These are phyloP conservation scores for Allodekkera sacchari DNA, from an alignment of 805 yeast species.

Conservation along the genomic window DNA sequence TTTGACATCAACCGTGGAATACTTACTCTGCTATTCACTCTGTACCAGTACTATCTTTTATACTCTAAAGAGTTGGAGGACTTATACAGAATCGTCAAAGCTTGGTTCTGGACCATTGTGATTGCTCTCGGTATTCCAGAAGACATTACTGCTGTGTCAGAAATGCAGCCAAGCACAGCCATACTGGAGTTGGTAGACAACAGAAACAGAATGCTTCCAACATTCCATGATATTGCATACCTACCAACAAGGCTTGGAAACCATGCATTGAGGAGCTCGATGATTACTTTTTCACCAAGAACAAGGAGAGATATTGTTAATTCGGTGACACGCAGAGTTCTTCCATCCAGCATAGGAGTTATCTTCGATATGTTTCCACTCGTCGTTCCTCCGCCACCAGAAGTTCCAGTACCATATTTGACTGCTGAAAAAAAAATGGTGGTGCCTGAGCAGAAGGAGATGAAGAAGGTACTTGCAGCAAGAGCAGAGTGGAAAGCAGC, in stretches of 20 bases:
- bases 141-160: slow-evolving; percentile 1
- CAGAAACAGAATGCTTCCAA: background rate
- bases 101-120: slow-evolving; percentile 15
- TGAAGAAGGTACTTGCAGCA: slow-evolving; percentile 21
- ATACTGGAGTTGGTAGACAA: background rate
- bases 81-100: slow-evolving; percentile 1
- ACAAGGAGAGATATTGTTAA: slow-evolving; percentile 7
- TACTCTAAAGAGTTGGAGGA: background rate
- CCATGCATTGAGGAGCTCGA: slow-evolving; percentile 10
- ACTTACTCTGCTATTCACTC: slow-evolving; percentile 7
- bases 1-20: slow-evolving; percentile 11
- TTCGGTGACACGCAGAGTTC: slow-evolving; percentile 8
- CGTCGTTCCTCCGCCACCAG: slow-evolving; percentile 31
- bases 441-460: slow-evolving; percentile 29
- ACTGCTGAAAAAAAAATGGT: slow-evolving; percentile 31
- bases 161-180: background rate
- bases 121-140: slow-evolving; percentile 4
- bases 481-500: slow-evolving; percentile 33
- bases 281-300: slow-evolving; percentile 17
- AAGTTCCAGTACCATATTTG: slow-evolving; percentile 34
- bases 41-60: slow-evolving; percentile 4
- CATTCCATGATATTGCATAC: background rate
- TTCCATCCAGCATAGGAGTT: slow-evolving; percentile 26
- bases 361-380: slow-evolving; percentile 24
- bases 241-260: slow-evolving; percentile 13